Percentiles rank a stretch among this genome's conserved stretches.
These are phyloP conservation scores for Arthrinium phaeospermum DNA, from an alignment of 2,329 filamentous ascomycete genomes.

Conservation along the genomic window DNA sequence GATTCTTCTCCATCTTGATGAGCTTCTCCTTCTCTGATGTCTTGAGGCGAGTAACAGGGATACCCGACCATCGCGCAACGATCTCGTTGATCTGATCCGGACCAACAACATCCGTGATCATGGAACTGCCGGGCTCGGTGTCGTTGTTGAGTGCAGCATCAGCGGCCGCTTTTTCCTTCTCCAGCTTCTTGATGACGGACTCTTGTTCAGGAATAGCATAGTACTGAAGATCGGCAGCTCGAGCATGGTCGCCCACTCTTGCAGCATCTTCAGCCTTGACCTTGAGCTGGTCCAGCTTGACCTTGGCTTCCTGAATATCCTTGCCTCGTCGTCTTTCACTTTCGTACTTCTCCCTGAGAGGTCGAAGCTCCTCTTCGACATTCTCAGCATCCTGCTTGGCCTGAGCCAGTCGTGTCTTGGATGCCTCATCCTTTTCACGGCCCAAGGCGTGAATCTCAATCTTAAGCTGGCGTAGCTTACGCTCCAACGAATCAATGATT, in stretches of 20 bases:
- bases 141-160: conserved; percentile 71
- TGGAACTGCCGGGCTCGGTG: conserved; percentile 68
- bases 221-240: conserved; percentile 93
- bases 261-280: conserved; percentile 95
- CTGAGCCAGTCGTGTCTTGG: conserved; percentile 78
- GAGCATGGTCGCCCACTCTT: conserved; percentile 81
- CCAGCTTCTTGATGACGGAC: conserved; percentile 77
- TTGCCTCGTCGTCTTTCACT: conserved; percentile 89
- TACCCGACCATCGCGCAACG: conserved; percentile 96
- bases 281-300: conserved; percentile 90
- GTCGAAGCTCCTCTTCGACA: conserved; percentile 89
- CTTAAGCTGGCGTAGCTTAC: conserved; percentile 86
- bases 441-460: conserved; percentile 97
- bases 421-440: conserved; percentile 93
- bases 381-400: conserved; percentile 93
- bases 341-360: conserved; percentile 94
- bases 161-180: conserved; percentile 77
- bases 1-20: conserved; percentile 91
- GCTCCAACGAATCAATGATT: conserved; percentile 91
- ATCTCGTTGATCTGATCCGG: conserved; percentile 99
- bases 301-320: conserved; percentile 90
- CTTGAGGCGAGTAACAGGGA: conserved; percentile 91
- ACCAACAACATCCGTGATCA: conserved; percentile 92
- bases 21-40: conserved; percentile 98
- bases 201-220: conserved; percentile 96